phyloP scores from a whole-genome alignment of 345 rosid genomes.

The Salix arbutifolia region DNA sequence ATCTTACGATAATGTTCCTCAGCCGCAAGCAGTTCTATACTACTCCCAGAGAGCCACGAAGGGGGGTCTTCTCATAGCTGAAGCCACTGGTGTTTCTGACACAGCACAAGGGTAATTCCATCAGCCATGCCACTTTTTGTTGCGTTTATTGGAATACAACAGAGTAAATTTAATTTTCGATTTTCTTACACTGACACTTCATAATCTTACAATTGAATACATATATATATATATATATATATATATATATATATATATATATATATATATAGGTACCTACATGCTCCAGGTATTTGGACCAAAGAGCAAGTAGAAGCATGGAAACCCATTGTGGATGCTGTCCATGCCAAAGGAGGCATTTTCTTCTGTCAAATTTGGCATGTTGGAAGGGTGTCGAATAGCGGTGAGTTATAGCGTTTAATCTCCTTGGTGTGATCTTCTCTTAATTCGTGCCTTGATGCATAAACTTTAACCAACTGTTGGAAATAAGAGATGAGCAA shows the following conservation, averaged over 20 bases:
- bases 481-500: too few species aligned
- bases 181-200: background rate
- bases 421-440: too few species aligned
- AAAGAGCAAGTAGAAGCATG: slow-evolving; percentile 83
- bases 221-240: background rate
- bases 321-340: slow-evolving; percentile 81
- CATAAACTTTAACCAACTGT: too few species aligned
- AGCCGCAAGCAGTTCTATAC: slow-evolving; percentile 62
- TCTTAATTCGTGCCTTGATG: too few species aligned
- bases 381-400: slow-evolving; percentile 65
- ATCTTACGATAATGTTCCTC: slow-evolving; percentile 56
- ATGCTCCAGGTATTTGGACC: slow-evolving; percentile 70
- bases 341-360: slow-evolving; percentile 69
- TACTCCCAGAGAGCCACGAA: slow-evolving; percentile 61
- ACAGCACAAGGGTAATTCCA: slow-evolving; percentile 48
- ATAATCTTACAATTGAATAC: too few species aligned
- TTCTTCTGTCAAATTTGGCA: slow-evolving; percentile 75
- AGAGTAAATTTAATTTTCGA: background rate
- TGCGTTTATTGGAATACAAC: background rate
- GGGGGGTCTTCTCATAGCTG: slow-evolving; percentile 57
- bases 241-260: background rate
- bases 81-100: slow-evolving; percentile 60
- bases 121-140: too few species aligned
- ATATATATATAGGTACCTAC: slow-evolving; percentile 22
- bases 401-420: slow-evolving; percentile 17